Conservation (phyloP, 73 alveolate genomes). For the Paramecium caudatum region DNA sequence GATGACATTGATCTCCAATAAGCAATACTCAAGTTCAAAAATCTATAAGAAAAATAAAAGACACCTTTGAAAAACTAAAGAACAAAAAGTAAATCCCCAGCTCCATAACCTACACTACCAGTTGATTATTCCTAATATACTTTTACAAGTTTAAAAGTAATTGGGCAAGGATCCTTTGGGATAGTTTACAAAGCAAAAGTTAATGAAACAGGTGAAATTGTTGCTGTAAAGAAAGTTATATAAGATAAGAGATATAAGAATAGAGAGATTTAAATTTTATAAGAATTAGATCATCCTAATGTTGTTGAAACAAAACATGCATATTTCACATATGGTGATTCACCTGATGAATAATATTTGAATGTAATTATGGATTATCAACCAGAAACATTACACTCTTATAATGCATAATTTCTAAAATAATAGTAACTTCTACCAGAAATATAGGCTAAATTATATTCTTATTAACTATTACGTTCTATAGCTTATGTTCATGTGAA, state of each 20-base stretch:
- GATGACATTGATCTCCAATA: conserved; percentile 53
- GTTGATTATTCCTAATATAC: conserved; percentile 55
- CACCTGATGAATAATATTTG: conserved; percentile 89
- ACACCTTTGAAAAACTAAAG: conserved; percentile 48
- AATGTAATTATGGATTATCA: conserved; percentile 95
- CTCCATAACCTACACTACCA: conserved; percentile 25
- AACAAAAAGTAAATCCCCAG: conserved; percentile 55
- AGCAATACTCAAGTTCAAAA: conserved; percentile 63
- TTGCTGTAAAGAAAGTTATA: conserved; percentile 90
- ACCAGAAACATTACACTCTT: conserved; percentile 89
- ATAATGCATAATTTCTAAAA: conserved; percentile 85
- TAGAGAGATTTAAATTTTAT: conserved; percentile 91
- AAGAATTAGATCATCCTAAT: conserved; percentile 94
- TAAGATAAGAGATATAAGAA: conserved; percentile 95
- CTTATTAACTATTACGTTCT: conserved; percentile 93
- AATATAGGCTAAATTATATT: conserved; percentile 89
- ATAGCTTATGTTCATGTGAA: conserved; percentile 87
- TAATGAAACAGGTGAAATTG: conserved; percentile 90
- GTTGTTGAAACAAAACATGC: conserved; percentile 87
- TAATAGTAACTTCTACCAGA: conserved; percentile 86
- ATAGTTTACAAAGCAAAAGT: conserved; percentile 89
- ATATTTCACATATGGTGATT: conserved; percentile 91
- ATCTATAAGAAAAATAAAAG: conserved; percentile 52
- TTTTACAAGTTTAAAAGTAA: conserved; percentile 78
- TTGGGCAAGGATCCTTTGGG: conserved; percentile 92